phyloP scores from a whole-genome alignment of 208 protist genomes.

The Tetramitus jugosus region DNA sequence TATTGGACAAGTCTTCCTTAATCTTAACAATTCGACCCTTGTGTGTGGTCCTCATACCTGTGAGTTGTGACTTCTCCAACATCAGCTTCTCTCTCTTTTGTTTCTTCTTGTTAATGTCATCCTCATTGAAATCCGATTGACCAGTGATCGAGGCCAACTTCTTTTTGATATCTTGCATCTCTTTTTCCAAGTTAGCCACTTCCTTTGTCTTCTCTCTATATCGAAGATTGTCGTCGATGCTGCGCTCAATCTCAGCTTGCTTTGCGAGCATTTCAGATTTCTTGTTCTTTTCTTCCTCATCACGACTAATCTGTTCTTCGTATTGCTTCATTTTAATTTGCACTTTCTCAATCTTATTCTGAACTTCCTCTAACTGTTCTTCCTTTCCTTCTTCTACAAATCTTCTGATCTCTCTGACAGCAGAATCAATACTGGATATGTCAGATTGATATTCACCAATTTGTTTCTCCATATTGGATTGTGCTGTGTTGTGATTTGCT shows the following conservation, averaged over 20 bases:
- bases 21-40: not conserved
- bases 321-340: not conserved
- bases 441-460: not conserved
- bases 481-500: not conserved
- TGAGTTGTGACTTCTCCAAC: not conserved
- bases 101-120: not conserved
- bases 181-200: not conserved
- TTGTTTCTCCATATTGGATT: not conserved
- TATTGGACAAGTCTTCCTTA: not conserved
- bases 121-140: not conserved
- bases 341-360: not conserved
- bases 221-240: not conserved
- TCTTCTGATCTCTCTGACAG: not conserved
- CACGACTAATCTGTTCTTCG: not conserved
- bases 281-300: not conserved
- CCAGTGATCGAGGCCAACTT: not conserved
- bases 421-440: not conserved
- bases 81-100: not conserved
- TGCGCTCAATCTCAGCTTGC: not conserved
- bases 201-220: conserved; percentile 13
- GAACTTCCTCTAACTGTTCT: not conserved
- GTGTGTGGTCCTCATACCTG: not conserved
- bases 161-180: not conserved
- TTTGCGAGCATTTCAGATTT: not conserved
- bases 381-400: not conserved